Conservation (phyloP, 306 rosid species). For the Vigna trinervia region DNA sequence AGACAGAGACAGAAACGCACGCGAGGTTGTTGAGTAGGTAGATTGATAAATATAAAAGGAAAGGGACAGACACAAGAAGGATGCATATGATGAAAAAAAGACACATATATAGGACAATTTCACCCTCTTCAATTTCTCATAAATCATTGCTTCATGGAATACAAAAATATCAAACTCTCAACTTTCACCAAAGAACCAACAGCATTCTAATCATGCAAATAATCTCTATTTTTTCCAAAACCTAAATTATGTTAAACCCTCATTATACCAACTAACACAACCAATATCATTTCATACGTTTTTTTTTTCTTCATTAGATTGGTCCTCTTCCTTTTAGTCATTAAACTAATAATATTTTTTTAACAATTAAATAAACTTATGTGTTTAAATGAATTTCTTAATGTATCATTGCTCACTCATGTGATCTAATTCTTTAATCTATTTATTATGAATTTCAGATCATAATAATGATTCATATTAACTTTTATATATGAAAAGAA, state of each 20-base stretch:
- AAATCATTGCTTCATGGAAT: slow-evolving; percentile 4
- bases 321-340: too few species aligned
- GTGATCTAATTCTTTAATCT: too few species aligned
- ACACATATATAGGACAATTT: neutral
- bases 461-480: too few species aligned
- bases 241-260: neutral
- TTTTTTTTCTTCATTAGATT: neutral
- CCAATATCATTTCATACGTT: neutral
- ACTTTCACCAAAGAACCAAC: neutral
- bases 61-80: neutral
- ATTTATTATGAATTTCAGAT: too few species aligned
- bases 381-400: too few species aligned
- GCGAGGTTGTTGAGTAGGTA: neutral
- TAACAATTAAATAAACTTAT: too few species aligned
- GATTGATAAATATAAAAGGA: neutral
- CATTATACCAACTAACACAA: neutral
- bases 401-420: too few species aligned
- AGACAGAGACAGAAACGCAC: neutral
- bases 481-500: too few species aligned
- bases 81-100: neutral
- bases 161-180: neutral
- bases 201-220: neutral
- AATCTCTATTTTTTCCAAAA: neutral
- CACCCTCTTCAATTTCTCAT: neutral
- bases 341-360: too few species aligned